phyloP scores from a whole-genome alignment of 2,329 filamentous ascomycete species.

The Colletotrichum plurivorum region DNA sequence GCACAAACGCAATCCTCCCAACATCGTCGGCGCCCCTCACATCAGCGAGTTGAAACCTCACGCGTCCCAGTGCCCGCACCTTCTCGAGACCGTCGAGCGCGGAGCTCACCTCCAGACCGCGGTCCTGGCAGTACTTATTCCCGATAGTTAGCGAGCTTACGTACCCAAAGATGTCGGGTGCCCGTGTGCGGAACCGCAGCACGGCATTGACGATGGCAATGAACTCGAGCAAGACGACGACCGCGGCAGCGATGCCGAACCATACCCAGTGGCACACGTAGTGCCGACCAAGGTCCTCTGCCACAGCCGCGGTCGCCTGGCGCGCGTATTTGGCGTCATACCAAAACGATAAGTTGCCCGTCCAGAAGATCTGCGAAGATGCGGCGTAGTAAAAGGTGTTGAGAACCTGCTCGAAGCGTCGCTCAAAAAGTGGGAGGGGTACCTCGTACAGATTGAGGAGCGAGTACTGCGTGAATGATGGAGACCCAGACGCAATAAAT shows the following conservation, averaged over 20 bases:
- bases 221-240: background rate
- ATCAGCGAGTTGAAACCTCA: slow-evolving; percentile 2
- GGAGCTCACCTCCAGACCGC: background rate
- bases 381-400: background rate
- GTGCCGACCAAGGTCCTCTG: background rate
- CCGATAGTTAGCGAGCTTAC: background rate
- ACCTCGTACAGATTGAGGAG: background rate
- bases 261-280: slow-evolving; percentile 4
- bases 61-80: background rate
- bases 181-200: background rate
- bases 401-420: background rate
- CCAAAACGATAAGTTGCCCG: background rate
- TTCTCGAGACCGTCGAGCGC: background rate
- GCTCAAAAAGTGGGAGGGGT: background rate
- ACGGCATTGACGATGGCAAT: background rate
- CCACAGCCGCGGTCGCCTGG: background rate
- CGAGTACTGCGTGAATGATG: rapidly evolving
- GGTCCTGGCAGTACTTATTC: background rate
- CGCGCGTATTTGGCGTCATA: background rate
- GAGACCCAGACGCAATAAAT: background rate
- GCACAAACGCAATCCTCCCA: background rate
- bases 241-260: background rate
- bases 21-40: slow-evolving; percentile 3
- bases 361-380: background rate
- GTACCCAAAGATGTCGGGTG: slow-evolving; percentile 6